Conservation (phyloP, 768 basidiomycete genomes). For the Amanita exitialis region DNA sequence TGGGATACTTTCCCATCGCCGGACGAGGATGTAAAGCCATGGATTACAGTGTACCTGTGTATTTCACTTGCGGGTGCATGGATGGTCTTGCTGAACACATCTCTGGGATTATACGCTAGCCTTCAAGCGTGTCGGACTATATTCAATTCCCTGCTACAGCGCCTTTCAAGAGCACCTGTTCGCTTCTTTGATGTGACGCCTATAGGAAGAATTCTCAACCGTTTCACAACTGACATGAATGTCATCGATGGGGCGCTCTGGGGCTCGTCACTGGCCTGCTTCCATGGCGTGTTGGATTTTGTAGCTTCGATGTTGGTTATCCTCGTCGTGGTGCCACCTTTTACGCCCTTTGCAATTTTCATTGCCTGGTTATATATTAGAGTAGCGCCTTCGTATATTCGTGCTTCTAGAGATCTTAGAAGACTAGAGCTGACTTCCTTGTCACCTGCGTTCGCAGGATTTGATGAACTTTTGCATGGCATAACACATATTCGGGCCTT, state of each 20-base stretch:
- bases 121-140: constrained; percentile 55
- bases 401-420: constrained; percentile 56
- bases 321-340: constrained; percentile 49
- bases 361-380: constrained; percentile 64
- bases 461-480: constrained; percentile 60
- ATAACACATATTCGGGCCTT: constrained; percentile 63
- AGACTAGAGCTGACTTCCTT: constrained; percentile 57
- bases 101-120: constrained; percentile 59
- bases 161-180: constrained; percentile 52
- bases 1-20: constrained; percentile 50
- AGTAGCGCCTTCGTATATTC: constrained; percentile 50
- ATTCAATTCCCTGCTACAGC: constrained; percentile 41
- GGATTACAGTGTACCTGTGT: constrained; percentile 53
- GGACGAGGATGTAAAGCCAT: constrained; percentile 48
- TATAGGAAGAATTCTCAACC: constrained; percentile 69
- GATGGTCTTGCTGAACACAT: constrained; percentile 42
- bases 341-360: constrained; percentile 55
- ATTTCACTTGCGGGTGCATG: constrained; percentile 53
- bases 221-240: constrained; percentile 71
- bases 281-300: constrained; percentile 52
- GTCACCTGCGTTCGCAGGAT: constrained; percentile 66
- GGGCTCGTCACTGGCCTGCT: constrained; percentile 40
- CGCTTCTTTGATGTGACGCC: constrained; percentile 71
- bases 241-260: constrained; percentile 61
- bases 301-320: constrained; percentile 56